Base-by-base conservation (phyloP, 768 basidiomycete species). In the Dacryopinax spathularia region DNA sequence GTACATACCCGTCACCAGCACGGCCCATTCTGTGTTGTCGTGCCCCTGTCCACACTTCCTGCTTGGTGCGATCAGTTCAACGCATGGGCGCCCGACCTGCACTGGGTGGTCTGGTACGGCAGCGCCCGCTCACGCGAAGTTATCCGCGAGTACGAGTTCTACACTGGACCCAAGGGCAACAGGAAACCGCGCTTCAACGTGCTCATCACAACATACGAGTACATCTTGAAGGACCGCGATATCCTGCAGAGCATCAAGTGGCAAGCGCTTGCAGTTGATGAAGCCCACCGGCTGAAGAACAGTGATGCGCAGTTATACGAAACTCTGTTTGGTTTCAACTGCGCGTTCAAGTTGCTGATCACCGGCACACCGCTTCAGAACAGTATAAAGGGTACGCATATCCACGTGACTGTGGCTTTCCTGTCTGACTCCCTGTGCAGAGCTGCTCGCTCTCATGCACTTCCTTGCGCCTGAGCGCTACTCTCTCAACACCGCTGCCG, bases 381-480 rank as follows among this genome's bases (percentile, higher is more conserved):
- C 77, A 99, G 96, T 72, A 95, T 99, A 69, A 97, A 92, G 80
- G 94, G 94, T 92, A 69, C 43, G 79, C 70, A 31, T 62, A 63
- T 34, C 36, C 36, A 25, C 7, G 27, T 61, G 41, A 20, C 39
- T 35, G n/a, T 36, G 36, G 12, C 12, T 16, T 25, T 20, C 60
- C 41, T 36, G 36, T 7, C 3, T 13, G 12, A 5, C 7, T 20
- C 13, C 60, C 62, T 61, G 48, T 62, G 6, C 71, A 96, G 96
- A 99, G 74, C 77, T 99, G 34, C 79, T 98, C 39, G 91, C 96
- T 9, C 77, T 98, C 73, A 98, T 98, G 95, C 96, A 98, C 74
- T 99, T 99, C 80, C 79, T 98, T 68, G 96, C 96, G 90, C 96
- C 96, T 7, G 94, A 98, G 70, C 91, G 91, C 77, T 99, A 91